Evolutionary conservation across 164 flowering plant genomes (phyloP).

Genomic region (Stephania japonica): DNA sequence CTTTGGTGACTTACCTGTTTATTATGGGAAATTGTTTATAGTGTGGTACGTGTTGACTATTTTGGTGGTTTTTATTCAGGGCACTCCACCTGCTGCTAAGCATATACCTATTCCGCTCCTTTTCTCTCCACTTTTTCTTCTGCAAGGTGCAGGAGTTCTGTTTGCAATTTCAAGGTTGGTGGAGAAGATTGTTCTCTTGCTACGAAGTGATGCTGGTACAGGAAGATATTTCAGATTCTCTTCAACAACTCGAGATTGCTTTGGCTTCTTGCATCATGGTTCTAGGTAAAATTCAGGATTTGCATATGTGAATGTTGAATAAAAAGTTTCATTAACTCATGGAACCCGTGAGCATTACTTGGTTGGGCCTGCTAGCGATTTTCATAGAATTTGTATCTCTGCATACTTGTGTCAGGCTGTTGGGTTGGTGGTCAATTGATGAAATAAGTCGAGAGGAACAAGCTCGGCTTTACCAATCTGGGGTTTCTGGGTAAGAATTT

Average conservation of each 20-base stretch:
- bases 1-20: background rate
- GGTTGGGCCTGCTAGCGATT: background rate
- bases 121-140: conserved; percentile 63
- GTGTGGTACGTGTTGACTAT: background rate
- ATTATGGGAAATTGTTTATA: background rate
- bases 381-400: background rate
- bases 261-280: conserved; percentile 76
- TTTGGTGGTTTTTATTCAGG: conserved; percentile 38
- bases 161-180: conserved; percentile 58
- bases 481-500: conserved; percentile 51
- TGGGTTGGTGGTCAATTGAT: conserved; percentile 99
- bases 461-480: conserved; percentile 57
- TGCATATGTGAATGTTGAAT: background rate
- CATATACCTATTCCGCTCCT: conserved; percentile 46
- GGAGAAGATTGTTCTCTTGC: conserved; percentile 59
- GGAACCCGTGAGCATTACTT: no score
- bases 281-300: conserved; percentile 49
- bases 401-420: conserved; percentile 40
- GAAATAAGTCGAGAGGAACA: conserved; percentile 90
- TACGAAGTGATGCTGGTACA: conserved; percentile 34
- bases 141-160: conserved; percentile 80
- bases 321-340: background rate
- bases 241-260: conserved; percentile 47
- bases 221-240: conserved; percentile 47
- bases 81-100: conserved; percentile 64